Evolutionary conservation across 495 filamentous ascomycete species (phyloP), one percentile per base, ranked within the genome.

Genomic region (Xylaria cubensis): DNA sequence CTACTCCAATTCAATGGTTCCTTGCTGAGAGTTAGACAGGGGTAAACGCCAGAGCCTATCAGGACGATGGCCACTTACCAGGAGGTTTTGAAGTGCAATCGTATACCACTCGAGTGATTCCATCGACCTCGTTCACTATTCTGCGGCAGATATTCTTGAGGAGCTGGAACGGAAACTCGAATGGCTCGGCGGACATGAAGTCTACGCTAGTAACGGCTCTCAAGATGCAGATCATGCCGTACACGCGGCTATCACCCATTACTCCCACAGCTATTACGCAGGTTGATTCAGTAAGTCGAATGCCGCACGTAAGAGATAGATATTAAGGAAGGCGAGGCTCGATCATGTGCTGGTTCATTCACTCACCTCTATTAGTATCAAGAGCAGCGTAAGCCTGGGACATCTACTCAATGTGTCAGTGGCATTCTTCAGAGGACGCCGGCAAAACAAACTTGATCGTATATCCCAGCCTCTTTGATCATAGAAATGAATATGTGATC

Each of bases 401-500:
- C 65, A 95, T 93, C 67, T 79, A n/a, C 13, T 42, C 24, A 4
- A n/a, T 13, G 4, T 6, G 36, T 71, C 29, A 56, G 53, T 32
- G 41, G 51, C 34, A 61, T 3, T 10, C 12, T 24, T 15, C 3
- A n/a, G 5, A 5, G 13, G 4, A 51, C 26, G 41, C 26, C 1
- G 46, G 6, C 0, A 41, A 58, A 50, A 66, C 62, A 39, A 15
- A 72, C 69, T 19, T 72, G 78, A 58, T 93, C 82, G 78, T 99
- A 99, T 2, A 98, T 78, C 24, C 94, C 96, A 2, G 93, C 94
- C 41, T 89, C 90, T 61, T 83, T 86, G 82, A 99, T 97, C 88
- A 92, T 92, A 67, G 88, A 85, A 76, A 98, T 97, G 84, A 95
- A 99, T 77, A 94, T 93, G 73, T 92, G 80, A 79, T 98, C 96